Base-by-base conservation (phyloP, 2,329 filamentous ascomycete species). In the Aspergillus puulaauensis region DNA sequence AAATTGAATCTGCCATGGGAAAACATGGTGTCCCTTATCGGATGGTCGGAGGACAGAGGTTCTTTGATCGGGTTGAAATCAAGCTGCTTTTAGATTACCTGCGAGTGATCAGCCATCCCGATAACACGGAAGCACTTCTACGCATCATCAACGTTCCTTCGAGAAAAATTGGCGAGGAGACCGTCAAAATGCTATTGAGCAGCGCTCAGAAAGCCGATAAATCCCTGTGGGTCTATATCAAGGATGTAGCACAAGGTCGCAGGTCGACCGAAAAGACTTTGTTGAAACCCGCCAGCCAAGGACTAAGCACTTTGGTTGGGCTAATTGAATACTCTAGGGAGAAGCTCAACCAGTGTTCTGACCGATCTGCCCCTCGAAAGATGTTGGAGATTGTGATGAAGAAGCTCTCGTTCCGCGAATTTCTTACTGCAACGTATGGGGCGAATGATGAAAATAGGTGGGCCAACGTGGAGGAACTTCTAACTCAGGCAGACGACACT, bases 41-140 rank as follows among this genome's bases (percentile, higher is more conserved):
- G 50, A 97, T 98, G 93, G 88, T 98, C 52, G 93, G 89, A 66
- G 93, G 95, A 2, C 85, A 86, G 61, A 90, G 90, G 58, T 99
- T 99, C 72, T 98, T 96, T 68, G 95, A 99, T 65, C 86, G 95
- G 52, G 83, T 86, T 3, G 93, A 99, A 71, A 89, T 98, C 69
- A 96, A 95, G 72, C 82, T 91, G 6, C 72, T 98, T 0, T 76
- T 98, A 4, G 92, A 97, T 70, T 98, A 99, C 70, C 80, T 98
- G 14, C 85, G 92, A 33, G 88, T 96, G 3, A 86, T 97, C 33
- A 86, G 90, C 67, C 89, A 96, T 61, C 90, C 92, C 1, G 83
- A 90, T 46, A 93, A 96, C 70, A 96, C 93, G 65, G 93, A 97
- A 69, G 91, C 91, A 0, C 76, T 98, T 1, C 84, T 88, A 4